Evolutionary conservation across 2,329 filamentous ascomycete species (phyloP), one percentile per base, ranked within the genome.

Genomic region (Colletotrichum chlorophyti): DNA sequence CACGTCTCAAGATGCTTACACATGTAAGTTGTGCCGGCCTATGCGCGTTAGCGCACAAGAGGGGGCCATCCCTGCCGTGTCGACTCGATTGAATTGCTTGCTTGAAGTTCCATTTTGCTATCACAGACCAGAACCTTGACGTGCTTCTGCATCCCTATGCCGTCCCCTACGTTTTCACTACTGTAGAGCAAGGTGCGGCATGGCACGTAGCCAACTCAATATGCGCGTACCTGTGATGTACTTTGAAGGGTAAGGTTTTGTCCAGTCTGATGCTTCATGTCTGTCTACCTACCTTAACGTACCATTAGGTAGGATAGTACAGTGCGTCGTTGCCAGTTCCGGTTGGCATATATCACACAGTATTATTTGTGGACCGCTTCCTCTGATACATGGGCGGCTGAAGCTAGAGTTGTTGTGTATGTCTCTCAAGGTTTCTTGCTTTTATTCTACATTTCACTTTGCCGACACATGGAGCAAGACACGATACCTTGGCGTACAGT

Each of bases 21-120:
- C 21, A 17, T 41, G 19, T 40, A 24, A 32, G 46, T 29, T 23
- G 50, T 34, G 23, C 31, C 40, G 42, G 35, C 35, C 35, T 53
- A 23, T 12, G 51, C 43, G 21, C 45, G 24, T 59, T 59, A 55
- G 55, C 55, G 51, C 51, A 43, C 55, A 55, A 45, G n/a, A n/a
- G 21, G 51, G 51, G 55, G 29, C 10, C 38, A 58, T 45, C 32
- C 55, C 55, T 59, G 51, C 37, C 31, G 17, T 42, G 8, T 23
- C 51, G 19, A 38, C 43, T 41, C 38, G 26, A 55, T 54, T 51
- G 51, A 59, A 59, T 55, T 59, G 55, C 55, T 37, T 55, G 51
- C 38, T 55, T 45, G 24, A 43, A 43, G 38, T 15, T 29, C n/a
- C 11, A 11, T 17, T 24, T 37, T 45, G 12, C 17, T 17, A 38